These are phyloP conservation scores for Kluyveromyces aestuarii DNA, from an alignment of 805 yeast genomes.

Conservation along the genomic window DNA sequence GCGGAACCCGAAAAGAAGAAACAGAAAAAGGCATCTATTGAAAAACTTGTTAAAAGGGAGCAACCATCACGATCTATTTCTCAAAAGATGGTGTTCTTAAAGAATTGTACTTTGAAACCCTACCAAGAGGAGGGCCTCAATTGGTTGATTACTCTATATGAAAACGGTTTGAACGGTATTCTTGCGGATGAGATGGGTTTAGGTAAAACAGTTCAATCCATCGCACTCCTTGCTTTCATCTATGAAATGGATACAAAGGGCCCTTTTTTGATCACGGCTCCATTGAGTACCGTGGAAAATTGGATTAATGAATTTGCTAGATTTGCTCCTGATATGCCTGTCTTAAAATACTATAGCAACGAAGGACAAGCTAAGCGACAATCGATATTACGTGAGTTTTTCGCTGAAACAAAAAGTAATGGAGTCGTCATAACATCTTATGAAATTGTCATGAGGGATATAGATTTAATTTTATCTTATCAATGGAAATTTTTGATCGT, in stretches of 20 bases:
- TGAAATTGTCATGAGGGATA: slow-evolving; percentile 69
- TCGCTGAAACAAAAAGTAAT: slow-evolving; percentile 28
- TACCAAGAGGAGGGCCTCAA: slow-evolving; percentile 87
- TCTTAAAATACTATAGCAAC: slow-evolving; percentile 54
- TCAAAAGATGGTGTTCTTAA: slow-evolving; percentile 23
- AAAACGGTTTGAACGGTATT: slow-evolving; percentile 91
- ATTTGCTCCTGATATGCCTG: slow-evolving; percentile 66
- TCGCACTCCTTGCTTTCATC: slow-evolving; percentile 65
- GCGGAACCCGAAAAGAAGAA: slow-evolving; percentile 22
- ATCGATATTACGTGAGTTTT: slow-evolving; percentile 31
- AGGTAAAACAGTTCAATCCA: slow-evolving; percentile 88
- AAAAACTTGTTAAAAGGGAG: slow-evolving; percentile 18
- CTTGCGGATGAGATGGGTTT: slow-evolving; percentile 97
- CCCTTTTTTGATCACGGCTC: slow-evolving; percentile 72
- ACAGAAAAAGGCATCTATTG: slow-evolving; percentile 11
- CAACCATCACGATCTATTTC: slow-evolving; percentile 37
- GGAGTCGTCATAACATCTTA: slow-evolving; percentile 72
- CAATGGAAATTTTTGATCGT: slow-evolving; percentile 81
- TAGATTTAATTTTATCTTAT: slow-evolving; percentile 39
- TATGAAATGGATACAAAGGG: slow-evolving; percentile 73
- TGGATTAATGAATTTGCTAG: slow-evolving; percentile 68
- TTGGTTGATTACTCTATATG: slow-evolving; percentile 82
- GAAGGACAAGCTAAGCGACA: slow-evolving; percentile 35
- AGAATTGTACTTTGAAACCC: slow-evolving; percentile 59
- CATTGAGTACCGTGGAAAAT: slow-evolving; percentile 75